phyloP scores from a whole-genome alignment of 2,329 filamentous ascomycete genomes.

The Aspergillus eucalypticola region DNA sequence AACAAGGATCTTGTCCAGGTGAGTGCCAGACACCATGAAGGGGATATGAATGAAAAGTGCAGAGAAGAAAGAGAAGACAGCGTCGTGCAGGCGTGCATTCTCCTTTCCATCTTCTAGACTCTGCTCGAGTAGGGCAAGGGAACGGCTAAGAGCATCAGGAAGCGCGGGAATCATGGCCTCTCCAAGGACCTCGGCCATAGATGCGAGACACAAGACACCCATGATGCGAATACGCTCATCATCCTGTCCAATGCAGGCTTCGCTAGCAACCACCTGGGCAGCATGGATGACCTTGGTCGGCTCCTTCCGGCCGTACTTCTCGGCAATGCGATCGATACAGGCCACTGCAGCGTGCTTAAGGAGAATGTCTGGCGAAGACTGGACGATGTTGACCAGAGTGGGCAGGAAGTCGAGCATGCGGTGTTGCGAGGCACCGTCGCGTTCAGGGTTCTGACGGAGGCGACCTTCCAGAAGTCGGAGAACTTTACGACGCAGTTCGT shows the following conservation, averaged over 20 bases:
- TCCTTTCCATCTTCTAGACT: conserved; percentile 58
- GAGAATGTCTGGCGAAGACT: conserved; percentile 68
- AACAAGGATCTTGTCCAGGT: conserved; percentile 70
- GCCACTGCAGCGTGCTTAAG: conserved; percentile 84
- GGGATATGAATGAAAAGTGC: conserved; percentile 80
- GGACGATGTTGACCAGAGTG: conserved; percentile 73
- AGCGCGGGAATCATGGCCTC: conserved; percentile 83
- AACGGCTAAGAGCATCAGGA: conserved; percentile 70
- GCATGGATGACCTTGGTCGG: conserved; percentile 72
- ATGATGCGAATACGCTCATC: conserved; percentile 75
- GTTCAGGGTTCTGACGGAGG: conserved; percentile 70
- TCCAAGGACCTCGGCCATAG: conserved; percentile 81
- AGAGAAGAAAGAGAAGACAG: conserved; percentile 76
- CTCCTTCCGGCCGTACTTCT: conserved; percentile 94
- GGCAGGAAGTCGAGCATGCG: conserved; percentile 77
- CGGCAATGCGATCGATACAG: conserved; percentile 88
- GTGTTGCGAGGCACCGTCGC: conserved; percentile 66
- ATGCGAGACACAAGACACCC: conserved; percentile 85
- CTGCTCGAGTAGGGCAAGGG: conserved; percentile 68
- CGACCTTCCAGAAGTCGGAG: conserved; percentile 78
- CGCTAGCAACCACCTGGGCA: conserved; percentile 73
- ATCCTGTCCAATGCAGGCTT: conserved; percentile 71
- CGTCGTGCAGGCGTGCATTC: conserved; percentile 72
- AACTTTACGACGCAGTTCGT: conserved; percentile 75
- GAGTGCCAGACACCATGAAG: conserved; percentile 79